Base-by-base conservation (phyloP, 805 yeast genomes). In the Saccharomycopsis sp. region DNA sequence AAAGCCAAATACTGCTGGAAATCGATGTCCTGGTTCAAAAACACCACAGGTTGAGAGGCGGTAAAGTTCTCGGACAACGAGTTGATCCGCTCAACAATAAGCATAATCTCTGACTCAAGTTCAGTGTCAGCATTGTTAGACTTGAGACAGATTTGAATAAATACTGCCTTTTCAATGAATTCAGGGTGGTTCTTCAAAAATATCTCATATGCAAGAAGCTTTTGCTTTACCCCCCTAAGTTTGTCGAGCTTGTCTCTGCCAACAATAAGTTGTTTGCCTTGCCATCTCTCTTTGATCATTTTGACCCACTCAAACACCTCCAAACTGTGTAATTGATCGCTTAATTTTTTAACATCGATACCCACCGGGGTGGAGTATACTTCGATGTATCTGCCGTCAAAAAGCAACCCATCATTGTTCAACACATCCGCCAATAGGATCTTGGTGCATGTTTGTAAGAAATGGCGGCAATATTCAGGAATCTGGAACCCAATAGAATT, bases 381-480 rank as follows among this genome's bases (percentile, higher is more conserved):
- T 51, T 76, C 73, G 5, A 85, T 78, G 15, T 81, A 76, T 59
- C 78, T 77, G 3, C 87, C 87, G 12, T 83, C 78, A 66, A 78
- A 84, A 56, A 80, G 76, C n/a, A 88, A 70, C 47, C 74, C 78
- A 35, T 87, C 85, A 55, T 72, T 73, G 24, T 80, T 82, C 54
- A 80, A 80, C n/a, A 87, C 82, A 72, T 93, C 97, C 0, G 96
- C 91, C 64, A 91, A 82, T 41, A 94, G 73, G 41, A 94, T 75
- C 57, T 97, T 77, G 64, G 87, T 89, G 66, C 96, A 84, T 2
- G 97, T 90, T 73, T 93, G 97, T 58, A 88, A 74, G 71, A 94
- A 94, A 72, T 94, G 99, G 67, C 96, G 83, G 24, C 91, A 96
- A 65, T 92, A 93, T 70, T 94, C 99, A 29, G 85, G 85, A 9